These are phyloP conservation scores for Penicillium brasilianum DNA, from an alignment of 2,329 filamentous ascomycete species.

Conservation along the genomic window DNA sequence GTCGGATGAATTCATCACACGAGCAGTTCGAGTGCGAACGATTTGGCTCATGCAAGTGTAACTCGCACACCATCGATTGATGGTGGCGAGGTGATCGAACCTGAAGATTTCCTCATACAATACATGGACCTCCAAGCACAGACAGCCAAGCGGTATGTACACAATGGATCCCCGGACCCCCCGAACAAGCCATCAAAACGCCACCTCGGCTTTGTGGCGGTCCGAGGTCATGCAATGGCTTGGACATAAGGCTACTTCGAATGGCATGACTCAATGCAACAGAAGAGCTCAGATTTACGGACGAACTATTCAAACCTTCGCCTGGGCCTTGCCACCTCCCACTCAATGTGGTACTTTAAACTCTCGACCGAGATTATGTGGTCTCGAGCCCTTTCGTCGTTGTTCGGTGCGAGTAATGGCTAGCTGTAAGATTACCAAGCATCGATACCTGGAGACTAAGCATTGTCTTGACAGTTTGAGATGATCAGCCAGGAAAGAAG, in stretches of 20 bases:
- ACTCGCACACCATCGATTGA: conserved; percentile 1
- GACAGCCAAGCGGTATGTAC: conserved; percentile 17
- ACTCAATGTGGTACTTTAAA: neutral
- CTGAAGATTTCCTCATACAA: conserved; percentile 5
- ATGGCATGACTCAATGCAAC: conserved; percentile 29
- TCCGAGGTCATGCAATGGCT: conserved; percentile 5
- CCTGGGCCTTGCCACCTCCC: conserved; percentile 1
- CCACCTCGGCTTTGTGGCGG: conserved; percentile 20
- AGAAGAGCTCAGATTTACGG: conserved; percentile 12
- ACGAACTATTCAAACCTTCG: conserved; percentile 23
- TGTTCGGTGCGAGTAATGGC: neutral
- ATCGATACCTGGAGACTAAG: neutral
- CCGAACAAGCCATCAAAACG: conserved; percentile 23
- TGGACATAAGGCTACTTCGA: conserved; percentile 13
- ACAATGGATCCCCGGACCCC: conserved; percentile 6
- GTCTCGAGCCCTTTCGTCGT: neutral
- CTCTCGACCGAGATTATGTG: neutral
- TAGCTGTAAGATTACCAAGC: neutral
- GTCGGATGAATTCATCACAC: neutral
- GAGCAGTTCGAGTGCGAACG: neutral
- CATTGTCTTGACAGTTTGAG: conserved; percentile 11
- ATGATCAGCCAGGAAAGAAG: conserved; percentile 2
- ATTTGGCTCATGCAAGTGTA: neutral
- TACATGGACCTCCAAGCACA: conserved; percentile 4
- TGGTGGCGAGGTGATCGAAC: conserved; percentile 16